phyloP scores from a whole-genome alignment of 2,329 filamentous ascomycete genomes.

The Aspergillus eucalypticola region DNA sequence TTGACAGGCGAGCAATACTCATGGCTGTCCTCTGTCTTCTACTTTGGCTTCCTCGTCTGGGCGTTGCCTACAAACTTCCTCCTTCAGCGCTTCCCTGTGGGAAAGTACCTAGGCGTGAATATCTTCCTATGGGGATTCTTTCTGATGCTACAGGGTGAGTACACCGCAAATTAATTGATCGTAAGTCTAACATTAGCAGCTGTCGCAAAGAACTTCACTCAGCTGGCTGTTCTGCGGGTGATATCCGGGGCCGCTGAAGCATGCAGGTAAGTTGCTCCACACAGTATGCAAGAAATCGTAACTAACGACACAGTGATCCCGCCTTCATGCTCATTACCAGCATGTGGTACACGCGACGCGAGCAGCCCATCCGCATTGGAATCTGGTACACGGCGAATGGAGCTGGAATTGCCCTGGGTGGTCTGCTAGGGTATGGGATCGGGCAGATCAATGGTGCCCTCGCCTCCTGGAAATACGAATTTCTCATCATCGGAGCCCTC shows the following conservation, averaged over 20 bases:
- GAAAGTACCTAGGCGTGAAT: conserved; percentile 14
- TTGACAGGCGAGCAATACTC: conserved; percentile 41
- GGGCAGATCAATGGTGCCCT: conserved; percentile 59
- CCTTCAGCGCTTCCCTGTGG: conserved; percentile 25
- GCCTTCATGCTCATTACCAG: conserved; percentile 59
- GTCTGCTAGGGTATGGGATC: conserved; percentile 58
- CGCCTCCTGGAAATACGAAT: conserved; percentile 59
- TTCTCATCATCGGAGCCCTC: conserved; percentile 54
- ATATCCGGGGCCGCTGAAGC: conserved; percentile 57
- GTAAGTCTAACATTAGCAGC: conserved; percentile 23
- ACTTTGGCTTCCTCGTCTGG: conserved; percentile 42
- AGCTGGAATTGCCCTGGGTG: conserved; percentile 45
- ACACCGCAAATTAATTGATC: too few relatives aligned
- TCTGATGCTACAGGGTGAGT: conserved; percentile 13
- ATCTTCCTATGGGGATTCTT: conserved; percentile 17
- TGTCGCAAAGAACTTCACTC: conserved; percentile 53
- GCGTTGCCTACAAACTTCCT: conserved; percentile 28
- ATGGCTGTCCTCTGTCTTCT: conserved; percentile 47
- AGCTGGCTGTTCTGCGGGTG: conserved; percentile 53
- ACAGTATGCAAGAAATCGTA: too few relatives aligned
- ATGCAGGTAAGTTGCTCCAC: conserved; percentile 9
- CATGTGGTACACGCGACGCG: conserved; percentile 53
- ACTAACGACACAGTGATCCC: conserved; percentile 32
- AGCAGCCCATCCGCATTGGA: conserved; percentile 55
- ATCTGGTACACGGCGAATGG: conserved; percentile 62